Base-by-base conservation (phyloP, 2,329 filamentous ascomycete species). In the Hymenoscyphus scutula region DNA sequence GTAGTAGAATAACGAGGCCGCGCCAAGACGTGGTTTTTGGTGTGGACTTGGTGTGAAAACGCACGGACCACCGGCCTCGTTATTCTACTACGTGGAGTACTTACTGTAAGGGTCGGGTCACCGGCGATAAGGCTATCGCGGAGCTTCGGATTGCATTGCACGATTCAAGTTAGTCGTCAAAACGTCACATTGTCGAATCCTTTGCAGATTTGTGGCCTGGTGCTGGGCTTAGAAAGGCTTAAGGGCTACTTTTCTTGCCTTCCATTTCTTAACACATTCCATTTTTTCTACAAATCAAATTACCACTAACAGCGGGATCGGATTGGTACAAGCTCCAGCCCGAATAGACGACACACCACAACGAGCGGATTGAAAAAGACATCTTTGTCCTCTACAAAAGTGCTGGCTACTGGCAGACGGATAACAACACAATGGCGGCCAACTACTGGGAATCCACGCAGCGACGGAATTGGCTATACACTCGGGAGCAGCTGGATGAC, bases 381-480 rank as follows among this genome's bases (percentile, higher is more conserved):
- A 19, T 48, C 8, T 8, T 23, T 25, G 10, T 23, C 13, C 6
- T 19, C n/a, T 48, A 23, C n/a, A 8, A 2, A 48, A 17, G n/a
- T 25, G n/a, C 41, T 48, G 4, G 41, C 8, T 10, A 19, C 41
- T 23, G 19, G 41, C 41, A 48, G 41, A 48, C 7, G 19, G 41
- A 7, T 48, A 48, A 48, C n/a, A 7, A 48, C 4, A 25, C 51
- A 53, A 71, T 78, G 68, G 67, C 67, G 45, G 69, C 93, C 74
- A 97, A 94, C 77, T 99, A 94, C 79, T 99, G 94, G 93, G 89
- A 92, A 67, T 98, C 95, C 61, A 95, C 92, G 29, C 95, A 99
- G 78, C 86, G 89, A 70, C 89, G 87, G 69, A 86, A 90, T 79
- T 99, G 95, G 95, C 89, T 91, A 62, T 97, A 96, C 77, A 89